Conservation (phyloP, 2,329 filamentous ascomycete genomes). For the Calycina herbarum region DNA sequence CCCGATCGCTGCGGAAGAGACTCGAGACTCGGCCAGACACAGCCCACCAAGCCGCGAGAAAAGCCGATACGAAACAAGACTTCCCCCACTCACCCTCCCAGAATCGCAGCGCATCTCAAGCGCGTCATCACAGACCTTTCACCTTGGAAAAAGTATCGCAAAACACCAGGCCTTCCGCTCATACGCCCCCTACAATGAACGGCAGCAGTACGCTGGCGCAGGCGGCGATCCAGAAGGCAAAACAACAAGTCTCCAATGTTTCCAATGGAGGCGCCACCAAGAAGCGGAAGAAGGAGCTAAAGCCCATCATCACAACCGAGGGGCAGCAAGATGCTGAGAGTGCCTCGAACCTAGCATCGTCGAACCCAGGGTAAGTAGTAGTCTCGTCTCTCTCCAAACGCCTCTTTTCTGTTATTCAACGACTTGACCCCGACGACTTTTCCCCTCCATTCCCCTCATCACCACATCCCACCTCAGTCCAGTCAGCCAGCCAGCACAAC, state of each 20-base stretch:
- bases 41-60: background rate
- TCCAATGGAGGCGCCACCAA: slow-evolving; percentile 52
- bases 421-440: slow-evolving; percentile 2
- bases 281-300: slow-evolving; percentile 61
- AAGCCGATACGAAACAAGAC: background rate
- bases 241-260: slow-evolving; percentile 49
- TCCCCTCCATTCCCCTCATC: slow-evolving; percentile 12
- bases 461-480: background rate
- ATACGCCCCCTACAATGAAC: slow-evolving; percentile 33
- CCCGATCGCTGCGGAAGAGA: background rate
- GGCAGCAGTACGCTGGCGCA: slow-evolving; percentile 37
- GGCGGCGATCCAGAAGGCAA: slow-evolving; percentile 58
- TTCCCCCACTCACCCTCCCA: too few species aligned
- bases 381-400: background rate
- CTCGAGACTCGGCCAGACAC: background rate
- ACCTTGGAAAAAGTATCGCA: background rate
- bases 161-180: slow-evolving; percentile 9
- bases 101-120: background rate
- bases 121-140: slow-evolving; percentile 5
- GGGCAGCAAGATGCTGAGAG: slow-evolving; percentile 42
- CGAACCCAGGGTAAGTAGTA: slow-evolving; percentile 39
- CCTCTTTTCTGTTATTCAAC: background rate
- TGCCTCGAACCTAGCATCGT: slow-evolving; percentile 33
- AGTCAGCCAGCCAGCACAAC: background rate
- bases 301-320: slow-evolving; percentile 60